Evolutionary conservation across 176 grass and related monocot genomes (phyloP).

Genomic region (Aegilops speltoides): DNA sequence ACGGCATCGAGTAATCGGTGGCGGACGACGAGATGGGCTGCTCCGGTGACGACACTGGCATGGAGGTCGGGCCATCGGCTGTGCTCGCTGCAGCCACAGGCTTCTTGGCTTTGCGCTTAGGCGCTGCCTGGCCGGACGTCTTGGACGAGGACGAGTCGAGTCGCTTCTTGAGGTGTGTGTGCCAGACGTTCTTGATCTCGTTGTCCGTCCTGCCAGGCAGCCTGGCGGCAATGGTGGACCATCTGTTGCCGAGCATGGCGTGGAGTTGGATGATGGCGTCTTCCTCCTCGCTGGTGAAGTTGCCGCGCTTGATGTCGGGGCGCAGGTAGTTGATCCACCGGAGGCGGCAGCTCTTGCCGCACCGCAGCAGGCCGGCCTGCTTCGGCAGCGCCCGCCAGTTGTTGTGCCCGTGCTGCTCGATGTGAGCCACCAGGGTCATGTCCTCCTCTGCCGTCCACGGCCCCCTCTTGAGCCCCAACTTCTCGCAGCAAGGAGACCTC

Average conservation of each 20-base stretch:
- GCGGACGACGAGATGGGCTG: conserved; percentile 33
- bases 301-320: conserved; percentile 84
- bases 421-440: conserved; percentile 52
- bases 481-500: conserved; percentile 79
- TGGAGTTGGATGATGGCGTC: conserved; percentile 73
- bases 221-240: conserved; percentile 76
- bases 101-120: conserved; percentile 37
- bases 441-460: conserved; percentile 83
- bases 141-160: conserved; percentile 7
- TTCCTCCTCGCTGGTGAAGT: conserved; percentile 78
- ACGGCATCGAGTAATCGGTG: conserved; percentile 33
- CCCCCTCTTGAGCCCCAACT: conserved; percentile 71
- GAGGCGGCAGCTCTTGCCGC: conserved; percentile 91
- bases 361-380: conserved; percentile 68
- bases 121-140: neutral
- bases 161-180: conserved; percentile 80
- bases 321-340: conserved; percentile 88
- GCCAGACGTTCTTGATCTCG: conserved; percentile 94
- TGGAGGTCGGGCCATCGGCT: neutral
- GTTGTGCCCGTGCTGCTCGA: conserved; percentile 70
- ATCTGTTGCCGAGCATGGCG: conserved; percentile 68
- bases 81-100: neutral
- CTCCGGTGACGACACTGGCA: conserved; percentile 37
- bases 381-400: conserved; percentile 89
- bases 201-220: conserved; percentile 89